Evolutionary conservation across 1,284 basidiomycete species (phyloP), one percentile per base, ranked within the genome.

Genomic region (Cutaneotrichosporon curvatum): DNA sequence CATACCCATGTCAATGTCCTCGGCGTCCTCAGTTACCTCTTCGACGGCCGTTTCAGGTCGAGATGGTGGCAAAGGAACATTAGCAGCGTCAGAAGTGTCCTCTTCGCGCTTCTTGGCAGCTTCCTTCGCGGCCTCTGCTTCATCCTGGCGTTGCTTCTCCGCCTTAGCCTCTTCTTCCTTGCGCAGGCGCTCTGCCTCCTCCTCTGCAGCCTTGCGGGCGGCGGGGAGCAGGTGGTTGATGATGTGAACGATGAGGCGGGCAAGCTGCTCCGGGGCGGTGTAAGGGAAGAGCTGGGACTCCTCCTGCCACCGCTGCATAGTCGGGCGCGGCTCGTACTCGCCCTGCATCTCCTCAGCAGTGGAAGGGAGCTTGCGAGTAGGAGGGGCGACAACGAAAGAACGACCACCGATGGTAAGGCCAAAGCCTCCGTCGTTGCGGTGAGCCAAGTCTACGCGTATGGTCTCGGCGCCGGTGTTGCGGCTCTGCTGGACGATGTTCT

Each of bases 261-360:
- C 74, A 20, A 92, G 65, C 59, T 81, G 83, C 15, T 74, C 89
- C 77, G 56, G 84, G 80, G 84, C 82, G 57, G 82, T 79, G 30
- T 85, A 82, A 49, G 90, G 82, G 14, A 89, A 75, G 43, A 87
- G 83, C 58, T 84, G 85, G 46, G 81, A 81, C 69, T 95, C 92
- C 61, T 96, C 91, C 1, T 79, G 74, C 92, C 94, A 97, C 37
- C 94, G 80, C 60, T 87, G 84, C n/a, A 83, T 66, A 0, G 94
- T 96, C 10, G 73, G 84, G 50, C 87, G 72, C 3, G 91, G 91
- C 10, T 65, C 56, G 57, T 75, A 77, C 14, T 73, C 73, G 18
- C 63, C 56, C 19, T 56, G 40, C 16, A 58, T 43, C 30, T 61
- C 58, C 19, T 49, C 43, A 7, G 48, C 32, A 0, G 45, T 48